phyloP scores from a whole-genome alignment of 2,329 filamentous ascomycete genomes.

The Talaromyces sp. region DNA sequence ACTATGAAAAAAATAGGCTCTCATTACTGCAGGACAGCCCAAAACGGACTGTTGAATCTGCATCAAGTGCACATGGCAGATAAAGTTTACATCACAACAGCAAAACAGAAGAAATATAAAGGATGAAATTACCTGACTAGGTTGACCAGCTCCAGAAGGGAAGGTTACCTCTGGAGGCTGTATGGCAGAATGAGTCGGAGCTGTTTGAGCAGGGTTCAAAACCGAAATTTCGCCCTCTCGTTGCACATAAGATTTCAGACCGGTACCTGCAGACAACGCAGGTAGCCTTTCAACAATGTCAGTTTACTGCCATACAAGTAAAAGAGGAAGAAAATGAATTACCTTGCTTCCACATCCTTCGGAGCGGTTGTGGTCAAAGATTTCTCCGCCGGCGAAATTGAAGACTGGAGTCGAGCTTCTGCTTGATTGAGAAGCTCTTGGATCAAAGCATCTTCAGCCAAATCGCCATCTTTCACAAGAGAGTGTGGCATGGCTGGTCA shows the following conservation, averaged over 20 bases:
- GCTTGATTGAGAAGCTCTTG: slow-evolving; percentile 59
- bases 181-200: slow-evolving; percentile 24
- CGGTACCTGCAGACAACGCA: slow-evolving; percentile 41
- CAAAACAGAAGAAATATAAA: slow-evolving; percentile 20
- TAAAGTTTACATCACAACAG: slow-evolving; percentile 72
- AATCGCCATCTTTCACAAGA: background rate
- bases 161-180: background rate
- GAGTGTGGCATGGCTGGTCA: slow-evolving; percentile 2
- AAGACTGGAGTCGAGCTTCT: slow-evolving; percentile 48
- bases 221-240: slow-evolving; percentile 48
- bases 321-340: background rate
- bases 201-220: slow-evolving; percentile 47
- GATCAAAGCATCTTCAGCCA: slow-evolving; percentile 51
- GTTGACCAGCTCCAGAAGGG: background rate
- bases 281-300: slow-evolving; percentile 38
- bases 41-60: slow-evolving; percentile 70
- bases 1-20: slow-evolving; percentile 61
- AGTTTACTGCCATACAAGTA: slow-evolving; percentile 1
- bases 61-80: slow-evolving; percentile 62
- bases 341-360: background rate
- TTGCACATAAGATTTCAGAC: slow-evolving; percentile 50
- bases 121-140: slow-evolving; percentile 13
- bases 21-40: slow-evolving; percentile 69
- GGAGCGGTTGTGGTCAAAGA: slow-evolving; percentile 12
- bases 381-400: slow-evolving; percentile 13